Evolutionary conservation across 176 grass and related monocot genomes (phyloP).

Genomic region (Hordeum marinum): DNA sequence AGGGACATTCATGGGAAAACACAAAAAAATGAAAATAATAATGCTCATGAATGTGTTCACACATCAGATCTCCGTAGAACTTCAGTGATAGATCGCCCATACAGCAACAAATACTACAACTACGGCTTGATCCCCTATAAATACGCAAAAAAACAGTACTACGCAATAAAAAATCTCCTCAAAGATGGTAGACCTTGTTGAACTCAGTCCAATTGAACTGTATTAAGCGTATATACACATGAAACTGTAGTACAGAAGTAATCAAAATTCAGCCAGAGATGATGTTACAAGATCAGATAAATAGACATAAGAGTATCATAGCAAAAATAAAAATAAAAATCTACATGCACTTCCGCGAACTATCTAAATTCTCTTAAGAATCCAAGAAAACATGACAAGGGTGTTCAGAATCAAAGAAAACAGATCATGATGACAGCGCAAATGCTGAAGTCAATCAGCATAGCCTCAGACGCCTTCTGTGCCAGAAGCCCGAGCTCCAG

Average conservation of each 20-base stretch:
- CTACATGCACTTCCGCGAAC: neutral
- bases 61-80: neutral
- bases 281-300: neutral
- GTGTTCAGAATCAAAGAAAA: constrained; percentile 51
- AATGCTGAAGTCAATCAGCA: constrained; percentile 72
- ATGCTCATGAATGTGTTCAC: too few species aligned
- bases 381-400: neutral
- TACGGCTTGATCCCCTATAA: too few species aligned
- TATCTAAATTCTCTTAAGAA: neutral
- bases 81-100: neutral
- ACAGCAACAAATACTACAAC: too few species aligned
- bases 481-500: constrained; percentile 55
- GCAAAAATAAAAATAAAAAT: neutral
- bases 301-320: neutral
- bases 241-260: neutral
- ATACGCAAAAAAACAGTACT: too few species aligned
- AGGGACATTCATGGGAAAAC: too few species aligned
- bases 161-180: too few species aligned
- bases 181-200: too few species aligned
- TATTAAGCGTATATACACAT: neutral
- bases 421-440: constrained; percentile 74
- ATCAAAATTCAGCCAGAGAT: neutral
- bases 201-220: too few species aligned
- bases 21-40: too few species aligned
- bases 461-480: constrained; percentile 45